Evolutionary conservation across 202 grass and related monocot species (phyloP).

Genomic region (Saccharum hybrid): DNA sequence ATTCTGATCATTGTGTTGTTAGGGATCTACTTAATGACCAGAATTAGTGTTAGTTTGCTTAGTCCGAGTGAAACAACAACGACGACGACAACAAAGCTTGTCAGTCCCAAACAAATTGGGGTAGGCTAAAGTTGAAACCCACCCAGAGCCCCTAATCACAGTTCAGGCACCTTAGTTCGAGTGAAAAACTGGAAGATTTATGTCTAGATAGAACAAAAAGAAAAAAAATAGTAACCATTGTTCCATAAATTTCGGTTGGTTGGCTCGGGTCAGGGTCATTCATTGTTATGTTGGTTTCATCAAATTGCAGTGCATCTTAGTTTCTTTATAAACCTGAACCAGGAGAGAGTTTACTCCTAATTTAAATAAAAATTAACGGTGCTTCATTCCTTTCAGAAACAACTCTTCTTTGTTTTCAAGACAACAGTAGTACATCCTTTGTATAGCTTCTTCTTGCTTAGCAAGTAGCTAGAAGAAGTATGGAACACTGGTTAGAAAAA

Average conservation of each 20-base stretch:
- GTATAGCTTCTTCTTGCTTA: not conserved
- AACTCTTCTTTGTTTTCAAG: not conserved
- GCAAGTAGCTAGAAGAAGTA: not conserved
- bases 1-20: constrained; percentile 12
- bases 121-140: too few species aligned
- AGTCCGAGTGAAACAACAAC: not conserved
- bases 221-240: not conserved
- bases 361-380: not conserved
- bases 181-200: not conserved
- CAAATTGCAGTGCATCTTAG: not conserved
- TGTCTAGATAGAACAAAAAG: not conserved
- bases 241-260: not conserved
- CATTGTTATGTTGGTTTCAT: not conserved
- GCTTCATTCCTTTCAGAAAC: not conserved
- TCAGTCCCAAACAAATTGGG: too few species aligned
- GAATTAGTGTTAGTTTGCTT: not conserved
- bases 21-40: not conserved
- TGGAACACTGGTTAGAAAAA: not conserved
- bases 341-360: not conserved
- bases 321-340: constrained; percentile 7
- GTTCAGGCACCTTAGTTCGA: not conserved
- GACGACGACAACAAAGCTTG: too few species aligned
- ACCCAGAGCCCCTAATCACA: too few species aligned
- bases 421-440: not conserved
- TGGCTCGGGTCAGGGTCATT: not conserved